A percentile compares a stretch with the other conserved stretches of the same genome.
phyloP scores from a whole-genome alignment of 257 asterid genomes.

The Solanum piurae region DNA sequence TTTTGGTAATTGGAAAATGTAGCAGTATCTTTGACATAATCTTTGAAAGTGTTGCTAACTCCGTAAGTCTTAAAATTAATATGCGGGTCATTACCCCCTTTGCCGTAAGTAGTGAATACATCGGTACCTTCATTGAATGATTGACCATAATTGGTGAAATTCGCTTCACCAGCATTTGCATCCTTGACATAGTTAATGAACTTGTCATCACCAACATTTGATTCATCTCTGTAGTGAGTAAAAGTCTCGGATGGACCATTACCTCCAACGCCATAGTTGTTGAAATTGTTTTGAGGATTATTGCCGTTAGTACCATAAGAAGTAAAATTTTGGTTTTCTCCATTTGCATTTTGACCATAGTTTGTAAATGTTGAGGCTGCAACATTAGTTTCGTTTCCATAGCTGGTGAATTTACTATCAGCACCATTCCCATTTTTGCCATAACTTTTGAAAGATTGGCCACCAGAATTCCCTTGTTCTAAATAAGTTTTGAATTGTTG shows the following conservation, averaged over 20 bases:
- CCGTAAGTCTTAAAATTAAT: constrained; percentile 49
- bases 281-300: constrained; percentile 16
- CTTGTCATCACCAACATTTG: constrained; percentile 72
- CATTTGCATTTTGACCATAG: constrained; percentile 45
- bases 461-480: constrained; percentile 45
- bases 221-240: constrained; percentile 46
- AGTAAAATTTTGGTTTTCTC: constrained; percentile 38
- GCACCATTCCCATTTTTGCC: constrained; percentile 68
- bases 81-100: constrained; percentile 11
- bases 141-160: constrained; percentile 53
- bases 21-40: constrained; percentile 32
- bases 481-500: constrained; percentile 24
- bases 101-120: constrained; percentile 52
- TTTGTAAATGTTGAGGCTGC: constrained; percentile 46
- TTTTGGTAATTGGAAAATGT: constrained; percentile 42
- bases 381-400: constrained; percentile 52
- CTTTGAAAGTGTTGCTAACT: constrained; percentile 56
- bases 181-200: constrained; percentile 51
- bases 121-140: constrained; percentile 70
- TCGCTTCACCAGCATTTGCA: constrained; percentile 32
- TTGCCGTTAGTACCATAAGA: constrained; percentile 21
- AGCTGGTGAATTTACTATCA: constrained; percentile 33
- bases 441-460: constrained; percentile 43
- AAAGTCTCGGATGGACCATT: constrained; percentile 48
- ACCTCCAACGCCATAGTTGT: constrained; percentile 41